A percentile compares a stretch with the other conserved stretches of the same genome.
Conservation (phyloP, 352 stramenopile species). For the Albugo candida region DNA sequence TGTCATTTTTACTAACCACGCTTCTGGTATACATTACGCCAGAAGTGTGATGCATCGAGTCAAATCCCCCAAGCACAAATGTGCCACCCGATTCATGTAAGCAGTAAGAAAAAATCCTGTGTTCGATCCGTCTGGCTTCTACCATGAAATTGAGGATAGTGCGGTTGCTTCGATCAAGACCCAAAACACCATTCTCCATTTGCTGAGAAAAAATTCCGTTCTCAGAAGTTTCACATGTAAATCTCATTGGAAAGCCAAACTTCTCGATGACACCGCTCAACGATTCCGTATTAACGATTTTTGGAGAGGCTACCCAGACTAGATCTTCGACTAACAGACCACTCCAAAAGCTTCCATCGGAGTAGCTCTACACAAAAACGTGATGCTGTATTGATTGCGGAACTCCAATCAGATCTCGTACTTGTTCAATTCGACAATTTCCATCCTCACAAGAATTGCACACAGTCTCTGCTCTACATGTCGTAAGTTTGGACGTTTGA, state of each 20-base stretch:
- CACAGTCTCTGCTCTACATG: constrained; percentile 24
- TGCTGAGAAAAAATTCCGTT: constrained; percentile 71
- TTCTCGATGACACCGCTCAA: constrained; percentile 16
- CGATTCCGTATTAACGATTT: constrained; percentile 18
- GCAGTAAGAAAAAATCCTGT: constrained; percentile 69
- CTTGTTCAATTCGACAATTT: constrained; percentile 57
- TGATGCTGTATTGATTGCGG: too few relatives aligned
- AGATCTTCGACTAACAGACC: constrained; percentile 61
- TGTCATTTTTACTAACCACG: constrained; percentile 16
- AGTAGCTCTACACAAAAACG: constrained; percentile 33
- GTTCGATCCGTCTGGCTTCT: constrained; percentile 20
- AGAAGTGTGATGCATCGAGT: constrained; percentile 56
- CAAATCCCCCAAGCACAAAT: constrained; percentile 61
- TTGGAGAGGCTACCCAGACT: constrained; percentile 56
- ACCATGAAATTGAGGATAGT: constrained; percentile 63
- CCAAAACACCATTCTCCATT: constrained; percentile 82
- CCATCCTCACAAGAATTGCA: constrained; percentile 38
- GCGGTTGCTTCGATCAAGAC: constrained; percentile 36
- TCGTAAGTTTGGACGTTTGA: constrained; percentile 45
- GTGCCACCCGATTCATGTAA: constrained; percentile 41
- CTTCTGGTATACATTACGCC: constrained; percentile 76
- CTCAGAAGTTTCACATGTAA: constrained; percentile 57
- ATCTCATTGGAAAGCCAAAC: constrained; percentile 40
- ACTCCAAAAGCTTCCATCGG: constrained; percentile 76
- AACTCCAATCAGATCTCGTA: constrained; percentile 1